phyloP scores from a whole-genome alignment of 208 protist species.

The Strigomonas oncopelti region DNA sequence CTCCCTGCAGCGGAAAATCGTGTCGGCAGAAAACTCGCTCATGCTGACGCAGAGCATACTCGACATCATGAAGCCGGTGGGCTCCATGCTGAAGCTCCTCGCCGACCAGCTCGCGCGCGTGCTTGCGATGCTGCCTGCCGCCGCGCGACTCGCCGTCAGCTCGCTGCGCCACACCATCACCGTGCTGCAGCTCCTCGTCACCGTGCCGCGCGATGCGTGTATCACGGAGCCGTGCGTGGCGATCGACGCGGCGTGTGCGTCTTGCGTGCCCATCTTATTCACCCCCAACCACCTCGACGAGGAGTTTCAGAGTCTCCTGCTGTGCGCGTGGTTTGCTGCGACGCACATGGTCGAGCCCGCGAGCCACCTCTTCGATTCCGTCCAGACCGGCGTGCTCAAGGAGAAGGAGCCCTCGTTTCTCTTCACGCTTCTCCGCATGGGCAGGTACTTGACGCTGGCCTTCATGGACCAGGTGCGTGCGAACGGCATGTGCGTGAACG shows the following conservation, averaged over 20 bases:
- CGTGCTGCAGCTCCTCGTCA: constrained; percentile 1
- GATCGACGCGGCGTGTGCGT: background rate
- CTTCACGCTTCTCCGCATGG: background rate
- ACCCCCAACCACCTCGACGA: background rate
- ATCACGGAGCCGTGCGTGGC: background rate
- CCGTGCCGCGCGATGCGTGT: background rate
- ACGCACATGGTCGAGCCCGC: background rate
- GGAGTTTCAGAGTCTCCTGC: background rate
- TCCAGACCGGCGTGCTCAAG: background rate
- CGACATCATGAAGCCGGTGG: background rate
- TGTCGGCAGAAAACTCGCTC: background rate
- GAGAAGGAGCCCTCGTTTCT: background rate
- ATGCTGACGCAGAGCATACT: background rate
- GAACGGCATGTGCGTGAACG: background rate
- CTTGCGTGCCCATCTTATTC: background rate
- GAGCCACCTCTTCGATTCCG: background rate
- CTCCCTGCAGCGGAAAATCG: background rate
- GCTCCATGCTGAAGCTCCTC: background rate
- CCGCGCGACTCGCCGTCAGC: background rate
- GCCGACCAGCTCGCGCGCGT: background rate
- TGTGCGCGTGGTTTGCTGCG: constrained; percentile 6
- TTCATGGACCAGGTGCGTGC: background rate
- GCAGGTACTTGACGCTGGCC: background rate
- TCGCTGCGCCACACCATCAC: constrained; percentile 1
- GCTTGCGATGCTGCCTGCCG: background rate